These are phyloP conservation scores for Aspergillus fijiensis DNA, from an alignment of 2,329 filamentous ascomycete species.

Conservation along the genomic window DNA sequence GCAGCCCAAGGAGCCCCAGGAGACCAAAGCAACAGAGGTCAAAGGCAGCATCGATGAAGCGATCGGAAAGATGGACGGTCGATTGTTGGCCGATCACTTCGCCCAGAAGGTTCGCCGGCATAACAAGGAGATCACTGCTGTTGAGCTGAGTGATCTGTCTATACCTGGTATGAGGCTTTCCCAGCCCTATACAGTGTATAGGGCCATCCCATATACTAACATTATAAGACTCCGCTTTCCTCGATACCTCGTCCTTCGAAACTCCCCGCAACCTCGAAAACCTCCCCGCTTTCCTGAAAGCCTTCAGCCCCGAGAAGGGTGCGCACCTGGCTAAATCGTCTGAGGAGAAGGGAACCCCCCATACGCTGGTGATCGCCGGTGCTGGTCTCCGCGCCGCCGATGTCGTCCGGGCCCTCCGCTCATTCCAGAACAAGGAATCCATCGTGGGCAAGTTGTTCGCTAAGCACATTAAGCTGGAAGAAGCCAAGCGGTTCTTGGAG, in stretches of 20 bases:
- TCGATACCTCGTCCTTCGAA: conserved; percentile 75
- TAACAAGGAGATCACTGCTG: conserved; percentile 73
- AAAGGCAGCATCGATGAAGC: conserved; percentile 76
- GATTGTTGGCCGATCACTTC: conserved; percentile 80
- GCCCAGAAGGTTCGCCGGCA: conserved; percentile 76
- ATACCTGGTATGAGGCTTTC: conserved; percentile 63
- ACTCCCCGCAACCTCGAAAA: conserved; percentile 67
- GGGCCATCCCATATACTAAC: conserved; percentile 8
- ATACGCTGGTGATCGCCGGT: conserved; percentile 84
- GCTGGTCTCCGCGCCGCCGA: conserved; percentile 86
- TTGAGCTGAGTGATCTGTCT: conserved; percentile 81
- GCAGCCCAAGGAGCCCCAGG: conserved; percentile 25
- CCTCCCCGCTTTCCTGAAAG: conserved; percentile 75
- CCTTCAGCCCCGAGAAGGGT: conserved; percentile 53
- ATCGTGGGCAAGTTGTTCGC: conserved; percentile 90
- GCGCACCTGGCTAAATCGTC: conserved; percentile 63
- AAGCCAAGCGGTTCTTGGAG: conserved; percentile 75
- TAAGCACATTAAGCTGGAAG: conserved; percentile 94
- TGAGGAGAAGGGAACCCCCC: conserved; percentile 69
- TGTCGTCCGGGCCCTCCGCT: conserved; percentile 70
- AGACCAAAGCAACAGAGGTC: conserved; percentile 50
- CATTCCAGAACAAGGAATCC: conserved; percentile 75
- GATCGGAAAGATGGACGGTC: conserved; percentile 78
- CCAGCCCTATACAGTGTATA: neutral
- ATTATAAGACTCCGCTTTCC: conserved; percentile 65